Evolutionary conservation across 345 rosid genomes (phyloP), one percentile per base, ranked within the genome.

Genomic region (Populus nigra): DNA sequence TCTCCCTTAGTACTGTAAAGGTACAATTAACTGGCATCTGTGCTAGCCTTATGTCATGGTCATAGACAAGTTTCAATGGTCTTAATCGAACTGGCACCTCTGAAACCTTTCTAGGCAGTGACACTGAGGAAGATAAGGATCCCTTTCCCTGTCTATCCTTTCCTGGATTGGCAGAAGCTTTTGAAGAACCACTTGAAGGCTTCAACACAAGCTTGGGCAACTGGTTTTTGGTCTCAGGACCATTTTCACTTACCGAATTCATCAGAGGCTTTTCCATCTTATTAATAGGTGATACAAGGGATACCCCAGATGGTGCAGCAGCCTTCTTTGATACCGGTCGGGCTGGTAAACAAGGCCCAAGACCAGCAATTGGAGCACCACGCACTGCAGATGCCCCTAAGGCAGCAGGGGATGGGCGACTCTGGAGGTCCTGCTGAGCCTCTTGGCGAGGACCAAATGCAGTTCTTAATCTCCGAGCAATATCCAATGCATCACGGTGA

Each of bases 331-430:
- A 84, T 41, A 87, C 89, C 0, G 92, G 85, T 3, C 98, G 90
- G 55, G 96, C 89, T 57, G 98, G 98, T 77, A 96, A 88, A 80
- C 98, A 92, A 61, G 98, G 92, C 33, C 99, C 98, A 68, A 93
- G 93, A 22, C 98, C 99, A 74, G 84, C 84, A 65, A 93, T 86
- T 0, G 99, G 99, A 7, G 98, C 93, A 31, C 99, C 99, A 29
- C 96, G 89, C 22, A 94, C 94, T 2, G 98, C 99, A 20, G 98
- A 96, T 33, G 98, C 99, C 65, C 99, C 99, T 13, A 96, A 89
- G n/a, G 98, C 98, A 53, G 99, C 99, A 5, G 98, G 98, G 35
- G 99, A 93, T 8, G 99, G 99, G 8, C 94, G 88, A 73, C 99
- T 93, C 73, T 89, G 96, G 72, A 88, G 91, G 80, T 91, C 96